Conservation (phyloP, 352 stramenopile genomes). For the Vaucheria bursata region DNA sequence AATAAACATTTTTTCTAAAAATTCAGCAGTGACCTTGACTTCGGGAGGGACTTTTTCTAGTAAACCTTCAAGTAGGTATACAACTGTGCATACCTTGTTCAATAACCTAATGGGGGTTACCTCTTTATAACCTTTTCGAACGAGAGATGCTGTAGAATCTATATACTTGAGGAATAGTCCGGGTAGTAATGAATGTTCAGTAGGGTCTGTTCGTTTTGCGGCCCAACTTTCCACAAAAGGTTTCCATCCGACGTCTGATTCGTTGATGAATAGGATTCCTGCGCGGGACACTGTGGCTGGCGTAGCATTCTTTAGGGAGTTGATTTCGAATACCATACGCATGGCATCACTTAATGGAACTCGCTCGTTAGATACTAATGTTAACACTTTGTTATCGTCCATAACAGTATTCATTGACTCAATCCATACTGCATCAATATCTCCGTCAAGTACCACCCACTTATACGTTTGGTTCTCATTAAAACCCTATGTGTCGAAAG, state of each 20-base stretch:
- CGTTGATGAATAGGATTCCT: conserved; percentile 92
- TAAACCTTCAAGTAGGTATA: conserved; percentile 87
- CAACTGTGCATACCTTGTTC: conserved; percentile 82
- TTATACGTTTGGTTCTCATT: conserved; percentile 84
- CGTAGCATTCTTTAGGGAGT: conserved; percentile 86
- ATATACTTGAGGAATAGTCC: conserved; percentile 92
- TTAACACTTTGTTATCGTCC: conserved; percentile 94
- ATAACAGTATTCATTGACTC: conserved; percentile 97
- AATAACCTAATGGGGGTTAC: conserved; percentile 83
- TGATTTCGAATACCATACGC: conserved; percentile 94
- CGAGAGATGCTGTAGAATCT: conserved; percentile 80
- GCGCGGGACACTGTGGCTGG: conserved; percentile 88
- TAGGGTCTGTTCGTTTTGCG: conserved; percentile 71
- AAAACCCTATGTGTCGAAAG: no score
- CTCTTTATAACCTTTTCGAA: conserved; percentile 86
- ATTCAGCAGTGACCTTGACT: conserved; percentile 74
- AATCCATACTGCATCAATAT: conserved; percentile 91
- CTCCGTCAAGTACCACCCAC: conserved; percentile 90
- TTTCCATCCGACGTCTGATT: conserved; percentile 81
- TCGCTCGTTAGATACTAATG: conserved; percentile 90
- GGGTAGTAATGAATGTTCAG: conserved; percentile 78
- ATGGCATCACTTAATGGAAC: conserved; percentile 88
- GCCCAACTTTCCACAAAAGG: conserved; percentile 94
- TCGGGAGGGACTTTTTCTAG: conserved; percentile 63
- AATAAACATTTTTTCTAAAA: conserved; percentile 89